Evolutionary conservation across 2,329 filamentous ascomycete genomes (phyloP), one percentile per base, ranked within the genome.

Genomic region (Xylaria sp.): DNA sequence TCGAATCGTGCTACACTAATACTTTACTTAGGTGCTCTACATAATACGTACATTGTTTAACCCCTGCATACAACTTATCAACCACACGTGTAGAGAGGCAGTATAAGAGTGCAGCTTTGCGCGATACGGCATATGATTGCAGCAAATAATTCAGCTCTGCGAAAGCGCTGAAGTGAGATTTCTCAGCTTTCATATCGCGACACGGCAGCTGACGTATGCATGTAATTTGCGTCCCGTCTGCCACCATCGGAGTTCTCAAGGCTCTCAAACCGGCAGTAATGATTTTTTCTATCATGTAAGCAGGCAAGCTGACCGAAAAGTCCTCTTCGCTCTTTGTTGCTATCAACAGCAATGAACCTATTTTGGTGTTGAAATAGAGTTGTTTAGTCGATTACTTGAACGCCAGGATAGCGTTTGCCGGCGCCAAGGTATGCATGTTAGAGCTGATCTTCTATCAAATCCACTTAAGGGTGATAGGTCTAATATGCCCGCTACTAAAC

Each of bases 151-250:
- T 69, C 67, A 69, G 66, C 66, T 66, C 44, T 58, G 28, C 52
- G 31, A 50, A 48, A 55, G 41, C n/a, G 54, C 58, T 41, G 37
- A 31, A 34, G 51, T 57, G 51, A 69, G 62, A 65, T 48, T 44
- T 52, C 57, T 66, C 66, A 69, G 66, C 66, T 66, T 48, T 54
- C 63, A 48, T 60, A 51, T 54, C 44, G 12, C 62, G 51, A 54
- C 57, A 58, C 61, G 18, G 50, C 44, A 65, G 66, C 66, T 68
- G 66, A 68, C 44, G 18, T 37, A 51, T 54, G 52, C 63, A 63
- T 44, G 39, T 46, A 54, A 51, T 63, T 23, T 63, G 18, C 39
- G 48, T 55, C 34, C 63, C 28, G 58, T 63, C 50, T 44, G 55
- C 55, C 67, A 58, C 50, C 58, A 39, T 55, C 51, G 44, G 54